Conservation (phyloP, 352 stramenopile species). For the Phytopythium kandeliae region DNA sequence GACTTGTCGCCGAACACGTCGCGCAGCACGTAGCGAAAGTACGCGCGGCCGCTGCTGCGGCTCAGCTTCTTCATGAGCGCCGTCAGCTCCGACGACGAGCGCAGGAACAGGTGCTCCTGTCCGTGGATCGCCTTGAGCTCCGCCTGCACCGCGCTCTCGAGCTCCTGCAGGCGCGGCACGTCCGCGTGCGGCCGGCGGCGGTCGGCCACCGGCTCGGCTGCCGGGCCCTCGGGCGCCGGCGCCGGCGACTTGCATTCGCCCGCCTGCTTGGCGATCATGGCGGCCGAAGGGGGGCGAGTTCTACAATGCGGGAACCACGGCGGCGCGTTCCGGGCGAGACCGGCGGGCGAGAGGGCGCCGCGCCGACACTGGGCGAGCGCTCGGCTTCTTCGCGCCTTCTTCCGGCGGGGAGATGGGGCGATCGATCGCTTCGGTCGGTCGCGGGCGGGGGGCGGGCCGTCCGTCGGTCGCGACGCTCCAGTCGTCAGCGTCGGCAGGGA, state of each 20-base stretch:
- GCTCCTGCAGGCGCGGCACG: constrained; percentile 55
- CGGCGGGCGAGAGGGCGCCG: not conserved
- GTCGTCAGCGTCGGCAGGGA: not conserved
- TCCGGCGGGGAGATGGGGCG: not conserved
- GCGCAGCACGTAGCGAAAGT: constrained; percentile 78
- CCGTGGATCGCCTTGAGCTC: constrained; percentile 54
- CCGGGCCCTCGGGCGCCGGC: no score
- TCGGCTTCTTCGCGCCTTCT: constrained; percentile 1
- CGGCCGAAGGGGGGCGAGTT: no score
- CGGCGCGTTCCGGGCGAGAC: constrained; percentile 2
- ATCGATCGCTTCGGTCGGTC: no score
- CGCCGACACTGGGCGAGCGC: not conserved
- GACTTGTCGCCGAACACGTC: constrained; percentile 71
- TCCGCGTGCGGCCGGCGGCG: constrained; percentile 36
- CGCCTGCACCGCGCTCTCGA: constrained; percentile 61
- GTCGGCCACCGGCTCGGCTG: no score
- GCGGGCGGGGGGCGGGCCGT: no score
- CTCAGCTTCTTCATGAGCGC: constrained; percentile 65
- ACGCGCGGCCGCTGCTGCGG: constrained; percentile 58
- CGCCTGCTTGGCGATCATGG: no score
- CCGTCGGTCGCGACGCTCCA: constrained; percentile 3
- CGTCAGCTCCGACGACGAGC: constrained; percentile 67
- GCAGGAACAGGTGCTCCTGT: constrained; percentile 76
- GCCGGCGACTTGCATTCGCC: no score
- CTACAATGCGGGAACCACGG: constrained; percentile 1